Conservation (phyloP, 768 basidiomycete species). For the Hemileccinum rubropunctum region DNA sequence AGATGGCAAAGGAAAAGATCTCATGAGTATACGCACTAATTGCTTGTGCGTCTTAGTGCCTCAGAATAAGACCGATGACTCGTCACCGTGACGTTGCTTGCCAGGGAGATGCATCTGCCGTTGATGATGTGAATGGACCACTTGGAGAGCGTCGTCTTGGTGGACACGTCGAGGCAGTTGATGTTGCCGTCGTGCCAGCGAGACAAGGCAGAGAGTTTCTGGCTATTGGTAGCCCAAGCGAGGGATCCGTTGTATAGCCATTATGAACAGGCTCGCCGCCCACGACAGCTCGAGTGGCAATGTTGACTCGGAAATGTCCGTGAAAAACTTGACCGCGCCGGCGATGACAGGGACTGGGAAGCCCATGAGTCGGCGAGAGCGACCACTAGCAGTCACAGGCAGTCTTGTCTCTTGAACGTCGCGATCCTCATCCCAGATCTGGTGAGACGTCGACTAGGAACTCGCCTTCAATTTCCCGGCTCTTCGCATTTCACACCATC, state of each 20-base stretch:
- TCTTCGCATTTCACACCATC: neutral
- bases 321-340: constrained; percentile 8
- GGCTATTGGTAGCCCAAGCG: constrained; percentile 1
- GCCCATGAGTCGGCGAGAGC: neutral
- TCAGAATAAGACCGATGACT: constrained; percentile 7
- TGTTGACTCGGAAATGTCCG: neutral
- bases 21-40: neutral
- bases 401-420: neutral
- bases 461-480: neutral
- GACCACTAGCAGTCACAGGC: constrained; percentile 11
- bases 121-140: neutral
- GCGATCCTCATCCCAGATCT: constrained; percentile 2
- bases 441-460: constrained; percentile 1
- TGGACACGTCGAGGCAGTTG: neutral
- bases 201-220: neutral
- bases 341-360: neutral
- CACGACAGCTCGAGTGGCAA: neutral
- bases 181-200: neutral
- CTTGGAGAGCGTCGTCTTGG: neutral
- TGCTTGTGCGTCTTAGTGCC: neutral
- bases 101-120: neutral
- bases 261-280: neutral
- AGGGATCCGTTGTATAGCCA: neutral
- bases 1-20: neutral
- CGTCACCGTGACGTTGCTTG: neutral